Percentiles rank a stretch among this genome's conserved stretches.
These are phyloP conservation scores for Pseudocercospora cruenta DNA, from an alignment of 2,329 filamentous ascomycete species.

Conservation along the genomic window DNA sequence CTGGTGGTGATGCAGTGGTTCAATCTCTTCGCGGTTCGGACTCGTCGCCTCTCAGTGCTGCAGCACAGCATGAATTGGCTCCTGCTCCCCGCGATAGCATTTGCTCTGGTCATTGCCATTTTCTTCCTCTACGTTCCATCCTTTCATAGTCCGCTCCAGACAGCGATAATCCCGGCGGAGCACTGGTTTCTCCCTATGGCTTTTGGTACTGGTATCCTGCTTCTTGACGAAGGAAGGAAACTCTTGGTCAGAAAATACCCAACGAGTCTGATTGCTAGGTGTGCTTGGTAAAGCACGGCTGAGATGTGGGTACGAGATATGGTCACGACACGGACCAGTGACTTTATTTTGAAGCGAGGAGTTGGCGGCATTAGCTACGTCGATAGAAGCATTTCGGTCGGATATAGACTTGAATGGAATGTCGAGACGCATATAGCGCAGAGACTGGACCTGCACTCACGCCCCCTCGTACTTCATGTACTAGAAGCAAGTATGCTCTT, in stretches of 20 bases:
- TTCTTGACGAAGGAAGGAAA: slow-evolving; percentile 70
- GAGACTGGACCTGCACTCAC: neutral
- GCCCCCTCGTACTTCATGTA: neutral
- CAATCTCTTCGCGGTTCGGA: slow-evolving; percentile 72
- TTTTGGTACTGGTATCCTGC: slow-evolving; percentile 67
- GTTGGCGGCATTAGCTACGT: neutral
- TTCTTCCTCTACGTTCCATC: slow-evolving; percentile 67
- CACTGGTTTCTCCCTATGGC: slow-evolving; percentile 77
- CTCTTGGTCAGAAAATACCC: slow-evolving; percentile 64
- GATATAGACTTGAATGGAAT: neutral
- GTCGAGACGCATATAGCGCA: neutral
- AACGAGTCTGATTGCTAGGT: slow-evolving; percentile 58
- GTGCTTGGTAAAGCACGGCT: slow-evolving; percentile 61
- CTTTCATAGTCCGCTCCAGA: slow-evolving; percentile 64
- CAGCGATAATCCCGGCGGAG: slow-evolving; percentile 67
- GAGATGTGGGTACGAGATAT: neutral
- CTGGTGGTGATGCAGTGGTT: slow-evolving; percentile 75
- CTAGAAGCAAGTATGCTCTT: no score
- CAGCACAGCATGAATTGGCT: slow-evolving; percentile 74
- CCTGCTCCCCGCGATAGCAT: slow-evolving; percentile 71
- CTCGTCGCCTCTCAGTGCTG: slow-evolving; percentile 63
- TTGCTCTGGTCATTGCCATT: slow-evolving; percentile 70
- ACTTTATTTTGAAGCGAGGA: neutral
- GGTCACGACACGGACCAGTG: neutral
- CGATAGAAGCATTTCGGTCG: neutral